phyloP scores from a whole-genome alignment of 495 filamentous ascomycete genomes.

The Xeromyces bisporus region DNA sequence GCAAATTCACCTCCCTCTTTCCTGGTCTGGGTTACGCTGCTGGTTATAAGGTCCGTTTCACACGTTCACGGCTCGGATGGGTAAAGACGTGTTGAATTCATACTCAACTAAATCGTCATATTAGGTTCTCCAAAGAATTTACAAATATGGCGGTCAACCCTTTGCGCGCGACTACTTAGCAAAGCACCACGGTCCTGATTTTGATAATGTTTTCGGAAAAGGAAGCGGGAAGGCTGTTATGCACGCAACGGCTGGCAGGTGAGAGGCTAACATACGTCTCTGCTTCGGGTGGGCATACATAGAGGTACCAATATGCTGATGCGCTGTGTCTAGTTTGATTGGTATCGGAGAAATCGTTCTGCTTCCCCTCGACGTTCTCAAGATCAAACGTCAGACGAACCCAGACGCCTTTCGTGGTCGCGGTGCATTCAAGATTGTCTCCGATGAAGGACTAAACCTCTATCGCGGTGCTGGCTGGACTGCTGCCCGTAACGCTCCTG shows the following conservation, averaged over 20 bases:
- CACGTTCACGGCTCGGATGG: neutral
- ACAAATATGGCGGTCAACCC: constrained; percentile 98
- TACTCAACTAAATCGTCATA: constrained; percentile 4
- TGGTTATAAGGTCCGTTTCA: constrained; percentile 75
- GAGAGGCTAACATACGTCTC: too few relatives aligned
- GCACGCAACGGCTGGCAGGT: constrained; percentile 92
- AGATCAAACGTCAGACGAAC: constrained; percentile 99
- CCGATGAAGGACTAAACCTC: constrained; percentile 87
- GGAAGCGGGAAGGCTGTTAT: constrained; percentile 96
- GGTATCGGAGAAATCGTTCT: constrained; percentile 95
- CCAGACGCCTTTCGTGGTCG: constrained; percentile 93
- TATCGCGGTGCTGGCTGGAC: constrained; percentile 98
- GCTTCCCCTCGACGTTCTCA: constrained; percentile 87
- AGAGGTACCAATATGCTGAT: neutral
- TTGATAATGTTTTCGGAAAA: constrained; percentile 82
- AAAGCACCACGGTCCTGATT: constrained; percentile 60
- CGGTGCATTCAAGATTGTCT: constrained; percentile 74
- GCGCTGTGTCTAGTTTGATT: constrained; percentile 46
- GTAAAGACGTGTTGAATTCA: neutral
- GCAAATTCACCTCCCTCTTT: constrained; percentile 90
- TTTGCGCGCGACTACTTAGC: constrained; percentile 83
- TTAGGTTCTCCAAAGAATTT: constrained; percentile 79
- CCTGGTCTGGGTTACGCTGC: constrained; percentile 93
- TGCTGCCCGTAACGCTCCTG: constrained; percentile 89
- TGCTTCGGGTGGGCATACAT: neutral